Evolutionary conservation across 2,329 filamentous ascomycete species (phyloP), one percentile per base, ranked within the genome.

Genomic region (Penicillium sp.): DNA sequence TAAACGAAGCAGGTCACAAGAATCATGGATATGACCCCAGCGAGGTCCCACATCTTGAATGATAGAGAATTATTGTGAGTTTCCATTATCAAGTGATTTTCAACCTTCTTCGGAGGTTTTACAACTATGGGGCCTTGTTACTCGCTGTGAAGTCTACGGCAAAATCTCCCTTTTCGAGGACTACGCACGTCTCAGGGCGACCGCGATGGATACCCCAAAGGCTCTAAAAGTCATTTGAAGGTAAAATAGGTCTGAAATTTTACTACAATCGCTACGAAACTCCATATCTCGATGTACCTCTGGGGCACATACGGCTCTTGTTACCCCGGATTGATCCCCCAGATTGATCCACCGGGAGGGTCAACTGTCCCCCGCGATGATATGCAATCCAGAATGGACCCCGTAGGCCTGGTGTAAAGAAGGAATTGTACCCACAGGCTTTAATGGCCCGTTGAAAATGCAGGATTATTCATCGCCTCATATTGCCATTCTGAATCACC

Each of bases 251-350:
- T n/a, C n/a, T n/a, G n/a, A n/a, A n/a, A n/a, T n/a, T n/a, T n/a
- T n/a, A n/a, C 21, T 31, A 14, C 24, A 4, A 24, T 13, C 18
- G 9, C 40, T 14, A 43, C n/a, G n/a, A 28, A 18, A 13, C 14
- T 19, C 34, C 5, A 37, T 5, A 37, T 7, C 18, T 8, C 16
- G 18, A 37, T 19, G 10, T 18, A n/a, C n/a, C 5, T 5, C 4
- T 16, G 21, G 10, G 42, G 11, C 11, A 19, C n/a, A n/a, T 8
- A 31, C 16, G 16, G 24, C 16, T 34, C 36, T 55, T 48, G 37
- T 9, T 52, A 48, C 48, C 47, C 52, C 42, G 24, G 52, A 50
- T 36, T 48, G 37, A 13, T 52, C 45, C 48, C 47, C 52, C 42
- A 29, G 52, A 50, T 36, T 46, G 47, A 36, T 43, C 52, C 24